Evolutionary conservation across 768 basidiomycete genomes (phyloP), one percentile per base, ranked within the genome.

Genomic region (Suillus variegatus): DNA sequence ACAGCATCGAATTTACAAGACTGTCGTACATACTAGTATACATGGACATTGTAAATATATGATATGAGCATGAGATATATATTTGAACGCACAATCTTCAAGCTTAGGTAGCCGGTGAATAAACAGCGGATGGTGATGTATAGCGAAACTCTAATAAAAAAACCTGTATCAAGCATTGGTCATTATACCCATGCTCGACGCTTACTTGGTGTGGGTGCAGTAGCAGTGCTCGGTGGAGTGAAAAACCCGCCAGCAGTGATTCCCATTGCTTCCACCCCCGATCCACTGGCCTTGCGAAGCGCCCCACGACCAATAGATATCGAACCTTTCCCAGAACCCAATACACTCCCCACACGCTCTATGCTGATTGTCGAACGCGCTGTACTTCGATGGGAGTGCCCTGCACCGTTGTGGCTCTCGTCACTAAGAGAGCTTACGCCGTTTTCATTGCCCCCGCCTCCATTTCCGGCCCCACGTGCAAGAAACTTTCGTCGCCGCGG

Each of bases 181-280:
- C 12, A 13, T 38, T 20, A 60, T 60, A 60, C 25, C 58, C 58
- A 60, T 20, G 41, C 41, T 60, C 28, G 58, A 28, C 41, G 58
- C 6, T 60, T 43, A 13, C 3, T 43, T n/a, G 58, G 18, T 35
- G 68, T 60, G 40, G 75, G 74, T 6, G 75, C 72, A 7, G 75
- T 71, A 47, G 76, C 71, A 2, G 72, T 67, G 51, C 71, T 63
- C 12, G 90, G 88, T 5, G 91, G 81, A 14, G 82, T 79, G 75
- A 94, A 94, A 73, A 94, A 94, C 0, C 93, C 93, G 25, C 82
- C 82, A 41, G 91, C 93, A 40, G 89, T 92, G 55, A 94, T 81
- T 20, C 92, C 84, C 54, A 90, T 74, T 35, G 92, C 89, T 77
- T 91, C 89, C 64, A 94, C 93, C 38, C 86, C 90, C 25, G 91